Evolutionary conservation across 805 yeast genomes (phyloP).

Genomic region (Metschnikowia dekortorum): DNA sequence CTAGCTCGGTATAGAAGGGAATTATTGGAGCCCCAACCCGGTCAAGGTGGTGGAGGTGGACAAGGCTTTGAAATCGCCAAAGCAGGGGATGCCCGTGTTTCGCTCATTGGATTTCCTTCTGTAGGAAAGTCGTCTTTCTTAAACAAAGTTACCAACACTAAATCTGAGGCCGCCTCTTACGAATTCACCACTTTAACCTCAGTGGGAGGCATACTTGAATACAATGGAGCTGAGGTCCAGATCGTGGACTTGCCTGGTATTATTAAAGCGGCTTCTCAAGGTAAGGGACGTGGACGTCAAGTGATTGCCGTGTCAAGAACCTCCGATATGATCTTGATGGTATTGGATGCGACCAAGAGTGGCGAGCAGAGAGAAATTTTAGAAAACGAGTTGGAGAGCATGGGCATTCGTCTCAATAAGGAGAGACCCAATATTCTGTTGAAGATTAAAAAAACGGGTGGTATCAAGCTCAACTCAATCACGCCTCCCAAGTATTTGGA

Average conservation of each 20-base stretch:
- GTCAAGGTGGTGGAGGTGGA: conserved; percentile 69
- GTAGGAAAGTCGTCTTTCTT: conserved; percentile 94
- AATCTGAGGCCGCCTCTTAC: conserved; percentile 91
- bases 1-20: conserved; percentile 90
- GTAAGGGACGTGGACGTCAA: conserved; percentile 96
- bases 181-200: conserved; percentile 95
- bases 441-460: conserved; percentile 83
- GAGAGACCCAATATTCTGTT: conserved; percentile 71
- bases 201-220: conserved; percentile 92
- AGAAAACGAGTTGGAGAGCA: conserved; percentile 86
- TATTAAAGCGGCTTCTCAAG: conserved; percentile 93
- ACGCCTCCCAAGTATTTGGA: conserved; percentile 78
- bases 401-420: conserved; percentile 87
- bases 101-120: conserved; percentile 94
- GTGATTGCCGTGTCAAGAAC: conserved; percentile 96
- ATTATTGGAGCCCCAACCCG: conserved; percentile 83
- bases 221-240: conserved; percentile 95
- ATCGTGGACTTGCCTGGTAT: conserved; percentile 98
- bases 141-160: conserved; percentile 86
- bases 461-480: conserved; percentile 76
- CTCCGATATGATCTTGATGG: conserved; percentile 88
- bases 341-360: conserved; percentile 92
- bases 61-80: conserved; percentile 92
- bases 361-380: conserved; percentile 81
- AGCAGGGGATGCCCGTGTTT: conserved; percentile 94